A percentile compares a stretch with the other conserved stretches of the same genome.
Conservation (phyloP, 192 early-diverging fungal genomes). For the Anaeromyces robustus region DNA sequence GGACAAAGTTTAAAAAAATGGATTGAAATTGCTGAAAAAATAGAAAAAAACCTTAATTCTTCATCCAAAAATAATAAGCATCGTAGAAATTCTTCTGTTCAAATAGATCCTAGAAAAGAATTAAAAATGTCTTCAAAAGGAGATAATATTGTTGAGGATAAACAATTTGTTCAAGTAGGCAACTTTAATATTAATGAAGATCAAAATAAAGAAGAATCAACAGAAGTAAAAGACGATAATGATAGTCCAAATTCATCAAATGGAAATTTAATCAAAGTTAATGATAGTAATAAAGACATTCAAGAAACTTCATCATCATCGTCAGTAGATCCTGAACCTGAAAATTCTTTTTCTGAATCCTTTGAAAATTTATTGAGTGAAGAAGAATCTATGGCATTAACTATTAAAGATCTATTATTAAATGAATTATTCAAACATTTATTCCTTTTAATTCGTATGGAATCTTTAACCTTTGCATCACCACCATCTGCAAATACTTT, state of each 20-base stretch:
- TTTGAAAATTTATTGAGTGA: not conserved
- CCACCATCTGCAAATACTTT: conserved; percentile 7
- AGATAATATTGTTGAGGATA: conserved; percentile 3
- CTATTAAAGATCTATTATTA: not conserved
- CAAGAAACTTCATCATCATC: not conserved
- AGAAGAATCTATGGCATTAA: not conserved
- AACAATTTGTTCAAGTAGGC: not conserved
- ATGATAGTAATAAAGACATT: not conserved
- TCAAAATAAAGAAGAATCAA: not conserved
- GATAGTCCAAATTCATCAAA: not conserved
- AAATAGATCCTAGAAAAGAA: not conserved
- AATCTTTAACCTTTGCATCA: not conserved
- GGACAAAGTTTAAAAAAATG: conserved; percentile 55
- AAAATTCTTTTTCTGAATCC: not conserved
- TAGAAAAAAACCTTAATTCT: conserved; percentile 2
- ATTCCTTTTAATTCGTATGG: conserved; percentile 2
- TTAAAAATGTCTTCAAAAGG: not conserved
- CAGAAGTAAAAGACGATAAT: not conserved
- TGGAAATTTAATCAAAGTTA: not conserved
- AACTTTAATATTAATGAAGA: not conserved
- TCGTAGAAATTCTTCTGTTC: not conserved
- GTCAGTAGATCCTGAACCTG: not conserved
- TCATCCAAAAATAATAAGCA: not conserved
- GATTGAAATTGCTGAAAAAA: conserved; percentile 9
- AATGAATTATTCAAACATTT: conserved; percentile 6